Percentiles rank a stretch among this genome's conserved stretches.
Conservation (phyloP, 176 grass and related monocot species). For the Musa schizocarpa region DNA sequence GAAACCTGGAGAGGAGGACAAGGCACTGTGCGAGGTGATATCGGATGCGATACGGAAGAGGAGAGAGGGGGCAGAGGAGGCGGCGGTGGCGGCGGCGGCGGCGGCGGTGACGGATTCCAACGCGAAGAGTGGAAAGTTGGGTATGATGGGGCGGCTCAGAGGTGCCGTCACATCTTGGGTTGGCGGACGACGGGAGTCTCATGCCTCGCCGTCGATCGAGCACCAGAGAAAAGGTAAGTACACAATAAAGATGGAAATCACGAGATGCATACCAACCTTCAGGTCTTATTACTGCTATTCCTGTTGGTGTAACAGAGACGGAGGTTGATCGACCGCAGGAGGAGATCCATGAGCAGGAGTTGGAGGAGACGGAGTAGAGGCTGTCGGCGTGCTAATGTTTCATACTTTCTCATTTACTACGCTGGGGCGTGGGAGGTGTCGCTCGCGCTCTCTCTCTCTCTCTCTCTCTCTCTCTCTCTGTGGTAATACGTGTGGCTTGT, state of each 20-base stretch:
- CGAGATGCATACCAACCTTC: too few species aligned
- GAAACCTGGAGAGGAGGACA: conserved; percentile 60
- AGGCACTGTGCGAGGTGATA: conserved; percentile 52
- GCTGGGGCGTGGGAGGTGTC: too few species aligned
- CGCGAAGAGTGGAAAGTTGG: background rate
- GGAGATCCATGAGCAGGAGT: background rate
- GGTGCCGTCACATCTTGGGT: conserved; percentile 46
- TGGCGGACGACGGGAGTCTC: conserved; percentile 22
- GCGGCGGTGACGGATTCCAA: conserved; percentile 14
- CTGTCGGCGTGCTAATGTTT: too few species aligned
- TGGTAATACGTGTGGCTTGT: too few species aligned
- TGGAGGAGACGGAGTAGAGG: too few species aligned
- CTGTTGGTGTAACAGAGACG: background rate
- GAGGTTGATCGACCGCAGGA: background rate
- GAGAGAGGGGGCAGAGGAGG: conserved; percentile 30
- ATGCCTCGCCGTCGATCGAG: background rate
- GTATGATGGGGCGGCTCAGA: conserved; percentile 31
- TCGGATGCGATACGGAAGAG: conserved; percentile 40
- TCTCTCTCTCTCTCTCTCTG: too few species aligned
- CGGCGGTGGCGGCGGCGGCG: conserved; percentile 12
- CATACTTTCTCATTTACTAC: too few species aligned
- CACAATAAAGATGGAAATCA: background rate
- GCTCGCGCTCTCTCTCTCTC: too few species aligned
- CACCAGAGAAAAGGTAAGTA: conserved; percentile 1
- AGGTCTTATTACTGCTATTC: too few species aligned